Evolutionary conservation across 2,329 filamentous ascomycete species (phyloP).

Genomic region (Metarhizium humberi): DNA sequence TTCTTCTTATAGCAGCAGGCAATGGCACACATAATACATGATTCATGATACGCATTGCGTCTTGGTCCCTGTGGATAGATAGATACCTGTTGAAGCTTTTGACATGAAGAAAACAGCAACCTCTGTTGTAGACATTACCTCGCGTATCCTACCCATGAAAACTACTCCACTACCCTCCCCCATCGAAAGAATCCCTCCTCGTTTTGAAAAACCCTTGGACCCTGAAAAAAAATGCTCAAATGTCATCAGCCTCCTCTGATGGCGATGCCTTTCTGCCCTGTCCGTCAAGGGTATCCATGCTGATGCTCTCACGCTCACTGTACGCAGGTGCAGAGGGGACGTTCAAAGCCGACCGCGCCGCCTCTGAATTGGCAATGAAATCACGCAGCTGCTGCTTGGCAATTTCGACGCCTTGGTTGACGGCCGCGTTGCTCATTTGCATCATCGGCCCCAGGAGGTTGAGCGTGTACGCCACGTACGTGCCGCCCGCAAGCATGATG

Average conservation of each 20-base stretch:
- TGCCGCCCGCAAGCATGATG: conserved; percentile 63
- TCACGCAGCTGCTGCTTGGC: conserved; percentile 86
- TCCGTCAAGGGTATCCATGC: conserved; percentile 52
- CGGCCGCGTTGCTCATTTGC: conserved; percentile 88
- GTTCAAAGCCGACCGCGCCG: conserved; percentile 71
- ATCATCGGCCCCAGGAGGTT: conserved; percentile 95
- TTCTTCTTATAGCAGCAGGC: too few species aligned
- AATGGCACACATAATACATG: too few species aligned
- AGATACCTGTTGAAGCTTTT: neutral
- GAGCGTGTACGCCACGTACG: conserved; percentile 85
- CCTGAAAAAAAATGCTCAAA: conserved; percentile 23
- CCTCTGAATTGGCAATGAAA: conserved; percentile 81
- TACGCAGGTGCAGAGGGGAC: conserved; percentile 45
- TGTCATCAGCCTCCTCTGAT: conserved; percentile 50
- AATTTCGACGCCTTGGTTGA: conserved; percentile 77
- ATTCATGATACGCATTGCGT: too few species aligned
- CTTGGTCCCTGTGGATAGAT: neutral
- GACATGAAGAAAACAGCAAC: too few species aligned
- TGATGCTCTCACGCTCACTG: conserved; percentile 37
- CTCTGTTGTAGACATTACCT: conserved; percentile 7
- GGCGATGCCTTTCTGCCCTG: conserved; percentile 40
- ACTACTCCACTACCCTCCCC: neutral
- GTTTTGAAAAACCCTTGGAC: neutral
- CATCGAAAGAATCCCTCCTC: neutral
- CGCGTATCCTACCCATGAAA: conserved; percentile 9